Base-by-base conservation (phyloP, 148 eudicot species). In the Spergularia bocconei region DNA sequence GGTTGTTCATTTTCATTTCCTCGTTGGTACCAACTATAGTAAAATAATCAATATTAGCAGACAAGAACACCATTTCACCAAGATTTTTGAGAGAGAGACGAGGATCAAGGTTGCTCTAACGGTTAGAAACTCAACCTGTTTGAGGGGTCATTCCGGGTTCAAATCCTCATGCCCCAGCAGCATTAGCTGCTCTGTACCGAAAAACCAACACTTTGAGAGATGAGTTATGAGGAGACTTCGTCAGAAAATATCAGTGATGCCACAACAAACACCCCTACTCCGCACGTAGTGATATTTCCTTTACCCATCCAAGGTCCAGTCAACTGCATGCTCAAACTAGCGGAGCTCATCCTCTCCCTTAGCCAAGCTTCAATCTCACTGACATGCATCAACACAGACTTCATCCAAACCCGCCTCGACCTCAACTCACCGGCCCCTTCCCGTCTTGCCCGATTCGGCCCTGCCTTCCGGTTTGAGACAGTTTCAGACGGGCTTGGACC, bases 271-370 rank as follows among this genome's bases (percentile, higher is more conserved):
- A 11, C 50, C 25, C 57, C 84, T 12, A 29, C 36, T 29, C 48
- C 48, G 6, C 84, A 85, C 38, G 80, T 85, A 53, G 80, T 85
- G 4, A 78, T 85, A 55, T 85, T 85, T 51, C 88, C 86, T 0
- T 68, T 80, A 25, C 86, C 85, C 12, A 44, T 82, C 14, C 88
- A 80, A 73, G 86, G 88, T 7, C 86, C 83, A 13, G 79, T 85
- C 8, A 85, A 72, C 38, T 78, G 82, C 56, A 76, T 74, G 84
- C 80, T 85, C 67, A 85, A 78, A 10, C 78, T 83, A 47, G 74
- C 86, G 14, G 80, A 85, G 29, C 77, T 81, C 48, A 82, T 83
- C 11, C 79, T 80, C 58, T 6, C 74, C 70, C 67, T 78, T 15
- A 59, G 20, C 77, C 75, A 67, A 41, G 15, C 80, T 50, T 64